These are phyloP conservation scores for Picochlorum sp. DNA, from an alignment of 139 green algal genomes.

Conservation along the genomic window DNA sequence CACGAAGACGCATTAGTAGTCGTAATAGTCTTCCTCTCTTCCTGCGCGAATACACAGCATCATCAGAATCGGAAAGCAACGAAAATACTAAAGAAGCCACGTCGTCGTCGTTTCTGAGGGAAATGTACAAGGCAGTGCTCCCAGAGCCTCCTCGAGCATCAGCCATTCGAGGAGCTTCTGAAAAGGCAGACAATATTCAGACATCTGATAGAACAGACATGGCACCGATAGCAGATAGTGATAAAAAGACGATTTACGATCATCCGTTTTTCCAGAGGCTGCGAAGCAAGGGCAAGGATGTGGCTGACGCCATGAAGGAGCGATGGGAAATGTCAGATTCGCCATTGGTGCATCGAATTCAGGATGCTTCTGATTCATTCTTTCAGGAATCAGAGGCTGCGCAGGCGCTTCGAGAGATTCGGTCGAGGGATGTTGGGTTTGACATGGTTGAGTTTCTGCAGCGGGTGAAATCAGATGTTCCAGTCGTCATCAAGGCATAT, in stretches of 20 bases:
- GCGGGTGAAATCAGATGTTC: conserved; percentile 48
- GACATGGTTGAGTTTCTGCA: conserved; percentile 77
- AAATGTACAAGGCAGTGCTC: conserved; percentile 21
- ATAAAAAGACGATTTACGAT: conserved; percentile 19
- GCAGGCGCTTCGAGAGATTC: conserved; percentile 73
- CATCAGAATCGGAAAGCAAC: no score
- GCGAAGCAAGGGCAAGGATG: conserved; percentile 48
- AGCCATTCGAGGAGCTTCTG: conserved; percentile 22
- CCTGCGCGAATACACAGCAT: no score
- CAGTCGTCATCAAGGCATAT: conserved; percentile 52
- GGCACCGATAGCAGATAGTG: conserved; percentile 6
- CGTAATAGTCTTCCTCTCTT: no score
- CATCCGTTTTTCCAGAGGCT: conserved; percentile 43
- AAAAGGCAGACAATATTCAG: conserved; percentile 16
- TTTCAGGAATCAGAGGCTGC: conserved; percentile 68
- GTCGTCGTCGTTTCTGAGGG: not conserved
- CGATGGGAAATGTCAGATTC: conserved; percentile 90
- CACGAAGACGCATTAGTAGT: no score
- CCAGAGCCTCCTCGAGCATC: conserved; percentile 19
- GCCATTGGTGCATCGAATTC: conserved; percentile 80
- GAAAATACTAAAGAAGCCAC: no score
- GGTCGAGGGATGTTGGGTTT: conserved; percentile 67
- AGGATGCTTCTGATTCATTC: conserved; percentile 67
- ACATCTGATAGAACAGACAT: conserved; percentile 8
- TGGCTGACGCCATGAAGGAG: conserved; percentile 75